Base-by-base conservation (phyloP, 2,329 filamentous ascomycete genomes). In the Fusarium gaditjirri region DNA sequence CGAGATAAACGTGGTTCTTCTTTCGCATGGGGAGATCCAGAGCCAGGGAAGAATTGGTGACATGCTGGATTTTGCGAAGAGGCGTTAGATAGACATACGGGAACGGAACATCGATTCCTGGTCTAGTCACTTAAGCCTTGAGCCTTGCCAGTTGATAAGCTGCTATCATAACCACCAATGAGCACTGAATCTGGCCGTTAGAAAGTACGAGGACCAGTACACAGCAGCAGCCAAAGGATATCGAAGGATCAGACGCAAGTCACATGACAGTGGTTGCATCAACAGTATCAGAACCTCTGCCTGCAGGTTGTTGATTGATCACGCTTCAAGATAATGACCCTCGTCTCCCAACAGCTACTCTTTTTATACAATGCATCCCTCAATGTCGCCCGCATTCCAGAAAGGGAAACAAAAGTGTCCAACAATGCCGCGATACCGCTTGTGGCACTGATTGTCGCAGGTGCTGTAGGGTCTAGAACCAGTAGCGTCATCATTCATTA, bases 251-350 rank as follows among this genome's bases (percentile, higher is more conserved):
- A n/a, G 7, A n/a, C 21, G 12, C 12, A n/a, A n/a, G 12, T 43
- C 41, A 5, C 10, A 25, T 8, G 25, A 5, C 25, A 25, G 25
- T 25, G 5, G 25, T 25, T 4, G 25, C 25, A 25, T 25, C 4
- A 25, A 25, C 25, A 25, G 4, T 5, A 25, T 25, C 25, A 25
- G 5, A 5, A 25, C 5, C 25, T 25, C 25, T 25, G 25, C 25
- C 25, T 25, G 25, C 25, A 25, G 25, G 41, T 29, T 13, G 7
- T 13, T 19, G 8, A 13, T 14, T 10, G 3, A 8, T 49, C n/a
- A 33, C 19, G 2, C 0, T 19, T 13, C 16, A 13, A 7, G 21
- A 49, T 23, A 33, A 14, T 35, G 29, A 50, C 29, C 0, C 1
- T 19, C 29, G 47, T 50, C 29, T 50, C 47, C 29, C 35, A 11